These are phyloP conservation scores for Epichloe glyceriae DNA, from an alignment of 2,329 filamentous ascomycete genomes.

Conservation along the genomic window DNA sequence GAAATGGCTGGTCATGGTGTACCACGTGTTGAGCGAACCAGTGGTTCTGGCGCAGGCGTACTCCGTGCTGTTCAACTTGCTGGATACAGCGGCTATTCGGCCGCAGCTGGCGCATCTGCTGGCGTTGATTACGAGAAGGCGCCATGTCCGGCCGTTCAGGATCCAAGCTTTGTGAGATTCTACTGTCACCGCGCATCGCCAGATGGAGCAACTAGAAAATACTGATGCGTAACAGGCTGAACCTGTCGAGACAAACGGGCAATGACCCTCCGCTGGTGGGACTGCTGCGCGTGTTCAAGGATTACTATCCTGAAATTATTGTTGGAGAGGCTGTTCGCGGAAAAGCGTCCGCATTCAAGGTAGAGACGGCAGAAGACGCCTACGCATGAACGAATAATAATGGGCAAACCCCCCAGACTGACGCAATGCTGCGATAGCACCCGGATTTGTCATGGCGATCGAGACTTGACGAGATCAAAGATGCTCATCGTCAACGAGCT, in stretches of 20 bases:
- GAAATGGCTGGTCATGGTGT: slow-evolving; percentile 66
- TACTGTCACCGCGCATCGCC: slow-evolving; percentile 1
- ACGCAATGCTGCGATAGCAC: slow-evolving; percentile 32
- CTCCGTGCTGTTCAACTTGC: slow-evolving; percentile 63
- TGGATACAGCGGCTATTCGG: slow-evolving; percentile 67
- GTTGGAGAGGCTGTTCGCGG: slow-evolving; percentile 54
- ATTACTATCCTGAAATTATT: slow-evolving; percentile 83
- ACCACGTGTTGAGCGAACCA: slow-evolving; percentile 55
- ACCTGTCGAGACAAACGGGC: slow-evolving; percentile 45
- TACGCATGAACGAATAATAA: background rate
- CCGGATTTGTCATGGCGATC: slow-evolving; percentile 66
- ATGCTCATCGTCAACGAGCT: slow-evolving; percentile 35
- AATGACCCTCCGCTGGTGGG: slow-evolving; percentile 65
- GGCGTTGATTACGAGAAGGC: slow-evolving; percentile 65
- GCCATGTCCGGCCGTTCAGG: slow-evolving; percentile 71
- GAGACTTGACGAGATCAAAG: slow-evolving; percentile 55
- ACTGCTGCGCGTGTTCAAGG: slow-evolving; percentile 71
- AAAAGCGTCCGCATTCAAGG: slow-evolving; percentile 49
- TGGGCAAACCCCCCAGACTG: background rate
- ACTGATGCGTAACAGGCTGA: slow-evolving; percentile 31
- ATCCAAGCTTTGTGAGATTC: slow-evolving; percentile 57
- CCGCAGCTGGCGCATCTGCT: slow-evolving; percentile 62
- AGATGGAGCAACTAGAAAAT: background rate
- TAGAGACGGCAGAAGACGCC: slow-evolving; percentile 12
- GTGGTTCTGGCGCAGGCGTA: slow-evolving; percentile 56